Evolutionary conservation across 345 rosid genomes (phyloP).

Genomic region (Carallia brachiata): DNA sequence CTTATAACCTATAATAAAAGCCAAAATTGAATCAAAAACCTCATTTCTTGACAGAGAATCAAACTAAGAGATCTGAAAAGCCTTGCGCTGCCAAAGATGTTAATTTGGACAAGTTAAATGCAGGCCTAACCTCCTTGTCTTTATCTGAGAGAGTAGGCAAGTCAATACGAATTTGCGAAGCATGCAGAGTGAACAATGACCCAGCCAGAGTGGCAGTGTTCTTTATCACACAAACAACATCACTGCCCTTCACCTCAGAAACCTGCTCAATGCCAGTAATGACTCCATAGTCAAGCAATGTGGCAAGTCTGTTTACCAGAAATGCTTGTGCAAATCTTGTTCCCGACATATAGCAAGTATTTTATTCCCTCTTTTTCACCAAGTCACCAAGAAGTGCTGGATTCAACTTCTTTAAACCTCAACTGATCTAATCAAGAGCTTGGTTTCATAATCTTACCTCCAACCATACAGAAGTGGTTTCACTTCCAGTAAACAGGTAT

Average conservation of each 20-base stretch:
- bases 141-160: conserved; percentile 83
- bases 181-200: conserved; percentile 77
- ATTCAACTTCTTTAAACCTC: not conserved
- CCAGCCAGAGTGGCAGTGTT: conserved; percentile 88
- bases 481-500: conserved; percentile 94
- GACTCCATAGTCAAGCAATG: conserved; percentile 7
- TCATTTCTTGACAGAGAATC: not conserved
- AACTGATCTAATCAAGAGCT: not conserved
- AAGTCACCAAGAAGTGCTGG: not conserved
- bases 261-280: conserved; percentile 44
- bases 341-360: not conserved
- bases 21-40: conserved; percentile 5
- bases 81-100: not conserved
- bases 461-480: conserved; percentile 94
- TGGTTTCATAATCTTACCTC: conserved; percentile 50
- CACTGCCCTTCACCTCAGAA: conserved; percentile 72
- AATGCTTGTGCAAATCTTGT: not conserved
- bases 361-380: not conserved
- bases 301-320: not conserved
- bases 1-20: conserved; percentile 62
- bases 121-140: conserved; percentile 73
- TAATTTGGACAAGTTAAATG: not conserved
- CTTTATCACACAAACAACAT: conserved; percentile 82
- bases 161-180: conserved; percentile 80
- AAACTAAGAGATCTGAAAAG: not conserved